Evolutionary conservation across 768 basidiomycete genomes (phyloP).

Genomic region (Pleurotus giganteus): DNA sequence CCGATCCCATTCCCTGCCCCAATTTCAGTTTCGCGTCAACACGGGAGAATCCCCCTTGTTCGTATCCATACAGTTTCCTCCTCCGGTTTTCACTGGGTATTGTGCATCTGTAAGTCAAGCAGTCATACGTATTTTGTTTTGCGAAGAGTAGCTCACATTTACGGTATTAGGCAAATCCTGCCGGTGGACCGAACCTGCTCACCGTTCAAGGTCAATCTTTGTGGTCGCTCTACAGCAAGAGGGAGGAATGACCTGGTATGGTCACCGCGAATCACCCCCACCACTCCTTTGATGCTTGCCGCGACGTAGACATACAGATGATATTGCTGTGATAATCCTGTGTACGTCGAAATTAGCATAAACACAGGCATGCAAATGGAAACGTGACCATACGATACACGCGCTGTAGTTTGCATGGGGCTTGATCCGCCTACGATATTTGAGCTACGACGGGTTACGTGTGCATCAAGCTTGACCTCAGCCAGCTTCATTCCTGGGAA

Average conservation of each 20-base stretch:
- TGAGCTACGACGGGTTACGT: too few relatives aligned
- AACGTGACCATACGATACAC: too few relatives aligned
- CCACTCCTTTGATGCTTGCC: constrained; percentile 17
- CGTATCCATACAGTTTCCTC: constrained; percentile 2
- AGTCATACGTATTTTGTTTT: not conserved
- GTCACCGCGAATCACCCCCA: constrained; percentile 24
- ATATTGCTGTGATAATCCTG: not conserved
- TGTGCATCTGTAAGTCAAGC: not conserved
- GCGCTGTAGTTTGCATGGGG: too few relatives aligned
- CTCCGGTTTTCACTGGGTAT: not conserved
- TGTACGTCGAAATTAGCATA: too few relatives aligned
- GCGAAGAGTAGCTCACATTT: not conserved
- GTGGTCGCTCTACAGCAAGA: constrained; percentile 21
- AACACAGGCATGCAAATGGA: too few relatives aligned
- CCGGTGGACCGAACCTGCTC: constrained; percentile 29
- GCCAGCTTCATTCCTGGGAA: too few relatives aligned
- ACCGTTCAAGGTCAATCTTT: constrained; percentile 32
- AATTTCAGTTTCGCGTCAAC: constrained; percentile 1
- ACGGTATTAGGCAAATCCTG: constrained; percentile 9
- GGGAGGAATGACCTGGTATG: constrained; percentile 25
- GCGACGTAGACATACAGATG: constrained; percentile 13
- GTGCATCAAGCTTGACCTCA: too few relatives aligned
- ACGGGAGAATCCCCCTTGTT: not conserved
- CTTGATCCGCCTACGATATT: too few relatives aligned
- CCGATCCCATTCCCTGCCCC: constrained; percentile 13